These are phyloP conservation scores for Boletellus deceptivus DNA, from an alignment of 1,284 basidiomycete genomes.

Conservation along the genomic window DNA sequence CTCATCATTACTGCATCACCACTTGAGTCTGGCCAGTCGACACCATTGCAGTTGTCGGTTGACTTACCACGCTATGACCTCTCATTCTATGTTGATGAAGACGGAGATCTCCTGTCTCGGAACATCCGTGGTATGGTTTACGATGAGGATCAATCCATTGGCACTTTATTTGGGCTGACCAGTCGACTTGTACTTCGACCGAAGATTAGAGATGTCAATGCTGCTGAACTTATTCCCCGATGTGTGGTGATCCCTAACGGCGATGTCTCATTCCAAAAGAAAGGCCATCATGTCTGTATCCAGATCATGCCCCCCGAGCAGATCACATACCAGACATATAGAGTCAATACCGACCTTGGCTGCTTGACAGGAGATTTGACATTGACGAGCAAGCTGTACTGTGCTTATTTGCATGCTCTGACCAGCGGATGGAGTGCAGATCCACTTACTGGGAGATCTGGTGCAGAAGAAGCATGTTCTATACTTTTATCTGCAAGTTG, in stretches of 20 bases:
- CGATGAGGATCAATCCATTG: conserved; percentile 24
- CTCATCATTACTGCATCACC: conserved; percentile 2
- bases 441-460: conserved; percentile 43
- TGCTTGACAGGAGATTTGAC: conserved; percentile 35
- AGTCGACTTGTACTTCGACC: conserved; percentile 41
- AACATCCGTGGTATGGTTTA: conserved; percentile 23
- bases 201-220: conserved; percentile 2
- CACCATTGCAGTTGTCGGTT: conserved; percentile 27
- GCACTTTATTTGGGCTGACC: conserved; percentile 29
- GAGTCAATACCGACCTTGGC: conserved; percentile 39
- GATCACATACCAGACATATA: conserved; percentile 37
- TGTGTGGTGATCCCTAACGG: conserved; percentile 44
- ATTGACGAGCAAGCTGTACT: conserved; percentile 38
- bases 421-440: conserved; percentile 43
- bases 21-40: conserved; percentile 7
- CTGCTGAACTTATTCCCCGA: conserved; percentile 14
- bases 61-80: conserved; percentile 41
- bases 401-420: conserved; percentile 45
- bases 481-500: conserved; percentile 38
- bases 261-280: conserved; percentile 19
- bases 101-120: conserved; percentile 27
- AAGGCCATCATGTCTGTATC: conserved; percentile 27
- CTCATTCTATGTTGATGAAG: conserved; percentile 30
- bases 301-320: conserved; percentile 17
- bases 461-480: conserved; percentile 45